These are phyloP conservation scores for Agaricus sinodeliciosus DNA, from an alignment of 768 basidiomycete genomes.

Conservation along the genomic window DNA sequence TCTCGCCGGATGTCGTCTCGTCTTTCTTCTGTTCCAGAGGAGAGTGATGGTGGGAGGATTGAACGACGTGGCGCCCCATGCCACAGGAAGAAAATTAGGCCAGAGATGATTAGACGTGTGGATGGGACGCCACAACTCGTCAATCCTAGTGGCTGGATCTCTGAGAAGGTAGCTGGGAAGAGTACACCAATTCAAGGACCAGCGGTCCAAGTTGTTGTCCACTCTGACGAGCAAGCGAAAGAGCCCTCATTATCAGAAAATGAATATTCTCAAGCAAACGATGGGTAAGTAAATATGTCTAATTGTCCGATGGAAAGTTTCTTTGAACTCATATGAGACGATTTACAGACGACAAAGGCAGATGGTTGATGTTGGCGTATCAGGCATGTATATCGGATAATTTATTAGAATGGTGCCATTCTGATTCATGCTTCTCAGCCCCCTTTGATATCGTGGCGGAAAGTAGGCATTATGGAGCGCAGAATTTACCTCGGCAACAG, in stretches of 20 bases:
- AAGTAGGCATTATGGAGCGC: constrained; percentile 14
- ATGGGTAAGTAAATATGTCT: constrained; percentile 12
- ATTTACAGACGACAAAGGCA: constrained; percentile 19
- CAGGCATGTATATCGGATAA: constrained; percentile 20
- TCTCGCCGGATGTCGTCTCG: constrained; percentile 13
- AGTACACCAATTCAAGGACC: neutral
- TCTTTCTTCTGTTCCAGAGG: constrained; percentile 10
- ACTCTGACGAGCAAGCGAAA: neutral
- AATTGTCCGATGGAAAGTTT: neutral
- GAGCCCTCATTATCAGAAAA: too few species aligned
- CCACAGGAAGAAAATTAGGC: constrained; percentile 35
- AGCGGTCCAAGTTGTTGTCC: neutral
- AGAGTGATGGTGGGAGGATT: constrained; percentile 4
- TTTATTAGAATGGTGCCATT: neutral
- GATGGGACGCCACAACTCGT: constrained; percentile 62
- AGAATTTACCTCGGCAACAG: constrained; percentile 30
- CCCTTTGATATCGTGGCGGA: constrained; percentile 30
- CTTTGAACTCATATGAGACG: neutral
- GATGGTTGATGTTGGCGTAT: constrained; percentile 30
- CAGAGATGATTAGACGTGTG: constrained; percentile 77
- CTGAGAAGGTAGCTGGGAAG: constrained; percentile 26
- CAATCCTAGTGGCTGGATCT: constrained; percentile 70
- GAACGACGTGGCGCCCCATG: constrained; percentile 13
- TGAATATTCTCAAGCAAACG: neutral
- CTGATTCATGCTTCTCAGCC: constrained; percentile 14